Evolutionary conservation across 805 yeast species (phyloP).

Genomic region (Wickerhamomyces kurtzmanii): DNA sequence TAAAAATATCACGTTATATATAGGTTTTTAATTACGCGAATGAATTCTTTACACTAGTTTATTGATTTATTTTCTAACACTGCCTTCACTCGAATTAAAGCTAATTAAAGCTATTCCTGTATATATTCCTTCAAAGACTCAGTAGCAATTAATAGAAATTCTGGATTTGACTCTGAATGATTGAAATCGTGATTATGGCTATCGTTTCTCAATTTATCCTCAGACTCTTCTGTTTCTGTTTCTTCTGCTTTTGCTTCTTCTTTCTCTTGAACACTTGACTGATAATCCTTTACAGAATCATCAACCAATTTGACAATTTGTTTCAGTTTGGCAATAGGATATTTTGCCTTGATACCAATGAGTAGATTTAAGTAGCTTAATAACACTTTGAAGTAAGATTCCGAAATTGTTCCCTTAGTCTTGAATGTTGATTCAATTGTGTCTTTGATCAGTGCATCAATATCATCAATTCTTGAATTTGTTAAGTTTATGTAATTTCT

Average conservation of each 20-base stretch:
- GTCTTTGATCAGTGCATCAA: constrained; percentile 31
- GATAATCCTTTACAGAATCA: constrained; percentile 13
- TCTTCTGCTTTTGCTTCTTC: constrained; percentile 11
- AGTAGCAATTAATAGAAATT: constrained; percentile 18
- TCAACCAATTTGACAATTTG: constrained; percentile 21
- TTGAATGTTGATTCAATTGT: constrained; percentile 21
- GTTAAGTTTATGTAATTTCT: constrained; percentile 33
- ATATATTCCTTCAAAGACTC: constrained; percentile 10
- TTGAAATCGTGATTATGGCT: not conserved
- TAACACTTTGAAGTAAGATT: constrained; percentile 29
- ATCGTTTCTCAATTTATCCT: not conserved
- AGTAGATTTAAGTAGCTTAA: constrained; percentile 50
- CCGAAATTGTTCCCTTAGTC: constrained; percentile 8
- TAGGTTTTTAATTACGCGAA: no score
- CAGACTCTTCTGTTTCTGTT: not conserved
- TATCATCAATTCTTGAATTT: constrained; percentile 27
- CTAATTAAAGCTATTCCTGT: no score
- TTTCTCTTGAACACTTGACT: constrained; percentile 4
- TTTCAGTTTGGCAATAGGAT: constrained; percentile 18
- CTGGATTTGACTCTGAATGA: constrained; percentile 7
- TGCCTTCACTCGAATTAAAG: no score
- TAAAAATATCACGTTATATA: no score
- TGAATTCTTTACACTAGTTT: no score
- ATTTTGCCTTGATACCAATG: constrained; percentile 21
- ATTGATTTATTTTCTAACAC: no score